Percentiles rank a stretch among this genome's conserved stretches.
phyloP scores from a whole-genome alignment of 768 basidiomycete genomes.

The Coprinellus aureogranulatus region DNA sequence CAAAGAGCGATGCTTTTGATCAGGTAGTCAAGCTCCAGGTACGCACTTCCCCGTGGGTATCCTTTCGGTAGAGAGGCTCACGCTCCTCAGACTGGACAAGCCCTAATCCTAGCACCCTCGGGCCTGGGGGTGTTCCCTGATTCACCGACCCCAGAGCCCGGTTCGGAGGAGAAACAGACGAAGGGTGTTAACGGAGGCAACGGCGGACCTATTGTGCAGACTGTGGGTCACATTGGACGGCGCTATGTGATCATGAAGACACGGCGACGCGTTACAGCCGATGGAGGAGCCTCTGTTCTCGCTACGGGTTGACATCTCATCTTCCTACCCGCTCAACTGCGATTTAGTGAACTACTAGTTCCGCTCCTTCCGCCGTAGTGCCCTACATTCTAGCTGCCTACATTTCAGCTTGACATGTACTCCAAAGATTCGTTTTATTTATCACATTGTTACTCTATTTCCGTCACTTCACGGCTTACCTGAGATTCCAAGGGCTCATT shows the following conservation, averaged over 20 bases:
- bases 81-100: constrained; percentile 60
- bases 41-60: constrained; percentile 10
- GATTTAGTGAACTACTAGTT: too few species aligned
- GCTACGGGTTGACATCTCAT: too few species aligned
- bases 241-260: constrained; percentile 61
- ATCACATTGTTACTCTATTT: too few species aligned
- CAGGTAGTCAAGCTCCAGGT: constrained; percentile 66
- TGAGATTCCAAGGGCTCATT: too few species aligned
- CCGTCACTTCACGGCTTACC: too few species aligned
- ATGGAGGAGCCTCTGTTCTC: constrained; percentile 64
- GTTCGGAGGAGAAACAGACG: not conserved
- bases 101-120: constrained; percentile 66
- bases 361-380: too few species aligned
- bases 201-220: not conserved
- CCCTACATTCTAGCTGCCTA: too few species aligned
- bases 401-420: too few species aligned
- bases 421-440: too few species aligned
- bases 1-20: constrained; percentile 59
- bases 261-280: constrained; percentile 55
- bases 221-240: constrained; percentile 48
- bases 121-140: constrained; percentile 44
- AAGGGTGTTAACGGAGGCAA: not conserved
- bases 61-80: not conserved
- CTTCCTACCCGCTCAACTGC: too few species aligned
- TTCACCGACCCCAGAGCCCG: not conserved